Base-by-base conservation (phyloP, 1,284 basidiomycete genomes). In the Cryptococcus hybrid region DNA sequence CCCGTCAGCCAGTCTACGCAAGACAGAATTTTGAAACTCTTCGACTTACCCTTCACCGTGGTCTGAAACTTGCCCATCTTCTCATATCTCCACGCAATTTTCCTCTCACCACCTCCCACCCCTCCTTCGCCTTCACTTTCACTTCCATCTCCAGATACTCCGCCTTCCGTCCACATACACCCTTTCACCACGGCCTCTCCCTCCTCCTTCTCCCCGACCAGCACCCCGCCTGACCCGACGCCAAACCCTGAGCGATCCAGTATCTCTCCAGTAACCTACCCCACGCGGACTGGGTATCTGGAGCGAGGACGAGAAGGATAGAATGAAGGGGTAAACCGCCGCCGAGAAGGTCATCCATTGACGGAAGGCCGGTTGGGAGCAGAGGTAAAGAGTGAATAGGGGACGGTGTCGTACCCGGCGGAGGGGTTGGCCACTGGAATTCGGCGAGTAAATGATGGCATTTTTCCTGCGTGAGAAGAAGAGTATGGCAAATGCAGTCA, bases 11-110 rank as follows among this genome's bases (percentile, higher is more conserved):
- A 46, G 24, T 35, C 38, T 15, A 37, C 12, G 18, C 35, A 47
- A 24, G 30, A 18, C 3, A 7, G 36, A 15, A 46, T 30, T 8
- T 30, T 8, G 15, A 38, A 37, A 55, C 15, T 24, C 34, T 38
- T 9, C 58, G 38, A 58, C 64, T 63, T 51, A 60, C 68, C 60
- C 30, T 60, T 70, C 35, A 95, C 86, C 1, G 90, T 92, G 1
- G 92, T 96, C 78, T 89, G 86, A 76, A 95, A 95, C 76, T 84
- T 87, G 78, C 88, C 90, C 89, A 96, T 89, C 60, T 86, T 83
- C 68, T 91, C 89, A 75, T 99, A 99, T 69, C 95, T 83, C 90
- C 95, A 99, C 42, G 95, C 95, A 68, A 97, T 96, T 78, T 88
- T 82, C 78, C 54, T 77, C 71, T 57, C 60, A 47, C 58, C 58